Evolutionary conservation across 805 yeast species (phyloP).

Genomic region (Metschnikowia matae): DNA sequence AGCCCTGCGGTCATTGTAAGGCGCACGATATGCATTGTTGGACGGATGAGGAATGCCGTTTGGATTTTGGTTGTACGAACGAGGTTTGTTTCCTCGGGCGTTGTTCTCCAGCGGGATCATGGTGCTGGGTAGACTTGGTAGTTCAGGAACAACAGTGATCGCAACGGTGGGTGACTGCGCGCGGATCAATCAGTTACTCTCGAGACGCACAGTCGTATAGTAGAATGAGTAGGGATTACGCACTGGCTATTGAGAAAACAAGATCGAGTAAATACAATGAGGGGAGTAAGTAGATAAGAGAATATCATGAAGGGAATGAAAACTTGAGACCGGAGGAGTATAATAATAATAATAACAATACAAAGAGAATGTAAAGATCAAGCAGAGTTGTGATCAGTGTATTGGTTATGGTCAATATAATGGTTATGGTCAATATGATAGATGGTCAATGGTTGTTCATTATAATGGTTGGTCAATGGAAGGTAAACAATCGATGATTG

Average conservation of each 20-base stretch:
- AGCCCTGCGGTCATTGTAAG: background rate
- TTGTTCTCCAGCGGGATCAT: slow-evolving; percentile 14
- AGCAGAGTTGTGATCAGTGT: too few relatives aligned
- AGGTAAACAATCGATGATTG: background rate
- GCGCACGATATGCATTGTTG: slow-evolving; percentile 1
- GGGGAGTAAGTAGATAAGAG: too few relatives aligned
- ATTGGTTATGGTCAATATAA: too few relatives aligned
- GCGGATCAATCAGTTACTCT: background rate
- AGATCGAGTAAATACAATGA: background rate
- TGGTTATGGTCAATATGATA: too few relatives aligned
- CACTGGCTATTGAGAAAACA: too few relatives aligned
- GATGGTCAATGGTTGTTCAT: too few relatives aligned
- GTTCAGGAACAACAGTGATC: background rate
- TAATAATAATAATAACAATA: too few relatives aligned
- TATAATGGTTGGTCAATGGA: background rate
- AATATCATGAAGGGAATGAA: too few relatives aligned
- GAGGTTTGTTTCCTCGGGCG: slow-evolving; percentile 3
- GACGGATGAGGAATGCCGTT: background rate
- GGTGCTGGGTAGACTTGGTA: background rate
- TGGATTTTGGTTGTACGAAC: background rate
- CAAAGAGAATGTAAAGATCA: too few relatives aligned
- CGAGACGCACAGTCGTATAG: background rate
- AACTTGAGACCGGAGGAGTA: too few relatives aligned
- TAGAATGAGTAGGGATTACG: too few relatives aligned
- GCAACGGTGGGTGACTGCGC: background rate